Evolutionary conservation across 805 yeast genomes (phyloP).

Genomic region (Candida golubevii): DNA sequence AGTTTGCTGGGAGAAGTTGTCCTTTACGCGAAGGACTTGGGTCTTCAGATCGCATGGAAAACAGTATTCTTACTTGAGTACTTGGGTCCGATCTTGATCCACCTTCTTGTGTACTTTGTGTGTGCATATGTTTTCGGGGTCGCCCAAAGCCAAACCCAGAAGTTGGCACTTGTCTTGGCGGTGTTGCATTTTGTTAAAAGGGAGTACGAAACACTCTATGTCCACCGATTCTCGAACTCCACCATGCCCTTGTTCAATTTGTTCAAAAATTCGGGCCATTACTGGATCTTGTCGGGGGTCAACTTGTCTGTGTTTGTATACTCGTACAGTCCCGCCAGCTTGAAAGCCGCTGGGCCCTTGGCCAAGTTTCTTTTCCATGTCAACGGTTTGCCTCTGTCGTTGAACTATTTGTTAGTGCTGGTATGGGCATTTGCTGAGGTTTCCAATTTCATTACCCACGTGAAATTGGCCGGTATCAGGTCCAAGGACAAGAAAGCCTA

Average conservation of each 20-base stretch:
- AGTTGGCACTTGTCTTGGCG: constrained; percentile 49
- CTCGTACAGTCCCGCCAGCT: constrained; percentile 16
- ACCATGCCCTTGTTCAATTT: constrained; percentile 91
- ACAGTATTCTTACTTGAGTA: constrained; percentile 87
- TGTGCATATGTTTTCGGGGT: constrained; percentile 13
- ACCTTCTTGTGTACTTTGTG: constrained; percentile 56
- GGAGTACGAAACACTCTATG: constrained; percentile 78
- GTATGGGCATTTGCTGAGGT: constrained; percentile 59
- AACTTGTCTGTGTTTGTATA: constrained; percentile 48
- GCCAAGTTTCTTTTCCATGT: constrained; percentile 40
- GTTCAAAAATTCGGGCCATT: constrained; percentile 86
- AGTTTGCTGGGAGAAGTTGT: constrained; percentile 38
- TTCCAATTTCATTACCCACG: constrained; percentile 71
- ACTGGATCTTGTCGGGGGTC: constrained; percentile 87
- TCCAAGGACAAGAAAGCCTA: constrained; percentile 49
- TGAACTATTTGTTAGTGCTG: constrained; percentile 32
- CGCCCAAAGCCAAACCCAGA: constrained; percentile 45
- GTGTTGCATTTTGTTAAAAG: constrained; percentile 80
- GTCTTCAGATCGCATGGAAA: constrained; percentile 91
- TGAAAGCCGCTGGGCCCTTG: constrained; percentile 16
- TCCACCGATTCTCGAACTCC: constrained; percentile 80
- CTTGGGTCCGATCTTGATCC: constrained; percentile 82
- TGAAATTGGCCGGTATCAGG: constrained; percentile 58
- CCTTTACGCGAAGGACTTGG: constrained; percentile 78
- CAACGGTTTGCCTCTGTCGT: constrained; percentile 33